A percentile compares a stretch with the other conserved stretches of the same genome.
phyloP scores from a whole-genome alignment of 164 flowering plant species.

The Brasenia schreberi region DNA sequence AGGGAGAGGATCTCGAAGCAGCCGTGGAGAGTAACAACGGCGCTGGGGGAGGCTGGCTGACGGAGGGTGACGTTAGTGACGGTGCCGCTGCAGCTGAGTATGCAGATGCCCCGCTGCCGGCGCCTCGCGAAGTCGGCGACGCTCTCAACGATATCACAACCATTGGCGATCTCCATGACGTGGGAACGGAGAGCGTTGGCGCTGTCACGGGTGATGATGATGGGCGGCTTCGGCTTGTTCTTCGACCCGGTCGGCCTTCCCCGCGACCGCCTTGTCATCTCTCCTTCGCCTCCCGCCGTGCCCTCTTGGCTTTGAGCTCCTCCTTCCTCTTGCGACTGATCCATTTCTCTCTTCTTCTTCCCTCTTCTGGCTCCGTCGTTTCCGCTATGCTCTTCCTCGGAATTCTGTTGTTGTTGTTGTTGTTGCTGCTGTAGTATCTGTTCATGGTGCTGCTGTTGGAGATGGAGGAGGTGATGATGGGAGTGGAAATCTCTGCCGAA shows the following conservation, averaged over 20 bases:
- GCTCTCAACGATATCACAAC: conserved; percentile 60
- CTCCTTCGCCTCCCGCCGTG: conserved; percentile 21
- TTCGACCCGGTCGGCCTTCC: conserved; percentile 88
- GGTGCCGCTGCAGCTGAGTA: conserved; percentile 67
- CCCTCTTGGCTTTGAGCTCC: neutral
- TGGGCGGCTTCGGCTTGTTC: conserved; percentile 90
- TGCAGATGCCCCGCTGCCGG: conserved; percentile 70
- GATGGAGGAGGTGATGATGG: conserved; percentile 28
- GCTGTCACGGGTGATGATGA: conserved; percentile 79
- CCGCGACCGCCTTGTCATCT: conserved; percentile 46
- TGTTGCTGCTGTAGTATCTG: conserved; percentile 25
- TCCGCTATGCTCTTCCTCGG: conserved; percentile 45
- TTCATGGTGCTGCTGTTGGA: conserved; percentile 8
- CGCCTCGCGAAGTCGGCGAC: conserved; percentile 57
- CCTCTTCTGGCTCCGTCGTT: conserved; percentile 19
- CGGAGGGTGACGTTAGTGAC: conserved; percentile 67
- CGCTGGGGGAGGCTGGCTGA: conserved; percentile 62
- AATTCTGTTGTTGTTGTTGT: conserved; percentile 35
- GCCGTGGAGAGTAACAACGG: conserved; percentile 63
- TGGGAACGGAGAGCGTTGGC: conserved; percentile 88
- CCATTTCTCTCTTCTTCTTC: conserved; percentile 22
- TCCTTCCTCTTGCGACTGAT: conserved; percentile 1
- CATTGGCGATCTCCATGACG: conserved; percentile 71
- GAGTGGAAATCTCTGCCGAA: conserved; percentile 63
- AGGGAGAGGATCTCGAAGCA: conserved; percentile 81